Evolutionary conservation across 106 monocot genomes (phyloP).

Genomic region (Apostasia shenzhenica): DNA sequence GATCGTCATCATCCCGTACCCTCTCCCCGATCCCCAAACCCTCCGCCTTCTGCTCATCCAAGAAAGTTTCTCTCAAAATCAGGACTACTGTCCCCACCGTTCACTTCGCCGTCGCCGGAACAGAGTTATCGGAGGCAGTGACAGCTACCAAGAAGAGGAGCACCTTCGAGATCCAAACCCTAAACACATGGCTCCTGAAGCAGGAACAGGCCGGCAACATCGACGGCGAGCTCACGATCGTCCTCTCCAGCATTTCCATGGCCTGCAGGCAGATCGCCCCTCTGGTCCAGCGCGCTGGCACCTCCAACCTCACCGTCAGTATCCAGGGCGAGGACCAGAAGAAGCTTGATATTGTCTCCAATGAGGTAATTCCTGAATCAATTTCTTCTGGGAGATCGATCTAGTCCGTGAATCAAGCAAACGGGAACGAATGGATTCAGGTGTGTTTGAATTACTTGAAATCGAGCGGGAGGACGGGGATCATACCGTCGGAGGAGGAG

Average conservation of each 20-base stretch:
- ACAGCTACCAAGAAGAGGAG: constrained; percentile 35
- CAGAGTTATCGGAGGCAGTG: constrained; percentile 5
- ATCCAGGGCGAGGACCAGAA: constrained; percentile 69
- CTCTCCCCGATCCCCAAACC: constrained; percentile 2
- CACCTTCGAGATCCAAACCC: constrained; percentile 51
- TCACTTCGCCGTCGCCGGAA: constrained; percentile 12
- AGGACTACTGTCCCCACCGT: neutral
- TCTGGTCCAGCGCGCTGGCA: constrained; percentile 77
- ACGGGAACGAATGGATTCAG: constrained; percentile 15
- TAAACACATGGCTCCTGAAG: constrained; percentile 84
- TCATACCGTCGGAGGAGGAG: constrained; percentile 82
- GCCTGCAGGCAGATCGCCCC: constrained; percentile 98
- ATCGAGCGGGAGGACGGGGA: constrained; percentile 82
- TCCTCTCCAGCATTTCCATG: constrained; percentile 92
- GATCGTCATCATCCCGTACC: neutral
- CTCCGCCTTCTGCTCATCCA: neutral
- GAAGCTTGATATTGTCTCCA: constrained; percentile 75
- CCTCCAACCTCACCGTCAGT: constrained; percentile 82
- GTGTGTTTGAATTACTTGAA: constrained; percentile 79
- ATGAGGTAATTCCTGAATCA: constrained; percentile 27
- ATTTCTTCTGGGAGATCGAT: neutral
- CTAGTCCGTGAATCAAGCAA: too few relatives aligned
- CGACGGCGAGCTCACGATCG: constrained; percentile 84
- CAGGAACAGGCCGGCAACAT: constrained; percentile 73
- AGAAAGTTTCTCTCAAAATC: neutral